Percentiles rank a stretch among this genome's conserved stretches.
Conservation (phyloP, 768 basidiomycete species). For the Lentinula boryana region DNA sequence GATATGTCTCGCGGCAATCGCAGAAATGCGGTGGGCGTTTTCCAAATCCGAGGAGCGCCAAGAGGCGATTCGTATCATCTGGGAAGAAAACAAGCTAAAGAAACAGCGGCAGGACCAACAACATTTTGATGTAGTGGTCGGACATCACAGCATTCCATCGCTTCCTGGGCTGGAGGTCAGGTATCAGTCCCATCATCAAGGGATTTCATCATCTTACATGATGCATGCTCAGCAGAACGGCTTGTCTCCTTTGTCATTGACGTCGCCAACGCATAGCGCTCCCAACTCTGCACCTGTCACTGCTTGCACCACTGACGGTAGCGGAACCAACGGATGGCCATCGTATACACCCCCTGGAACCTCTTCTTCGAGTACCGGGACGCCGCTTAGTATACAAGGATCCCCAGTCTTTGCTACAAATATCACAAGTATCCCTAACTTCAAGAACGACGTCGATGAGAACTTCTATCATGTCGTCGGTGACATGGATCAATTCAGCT, state of each 20-base stretch:
- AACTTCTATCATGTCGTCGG: slow-evolving; percentile 32
- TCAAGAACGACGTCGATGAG: slow-evolving; percentile 32
- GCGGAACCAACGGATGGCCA: slow-evolving; percentile 47
- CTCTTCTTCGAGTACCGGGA: slow-evolving; percentile 42
- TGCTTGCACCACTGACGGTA: slow-evolving; percentile 41
- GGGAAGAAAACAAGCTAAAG: slow-evolving; percentile 38
- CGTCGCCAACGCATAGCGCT: slow-evolving; percentile 12
- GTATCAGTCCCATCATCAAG: slow-evolving; percentile 16
- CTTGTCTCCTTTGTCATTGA: neutral
- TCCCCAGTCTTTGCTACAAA: slow-evolving; percentile 36
- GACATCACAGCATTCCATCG: neutral
- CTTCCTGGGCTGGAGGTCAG: neutral
- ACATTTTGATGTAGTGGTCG: neutral
- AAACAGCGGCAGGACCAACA: slow-evolving; percentile 13
- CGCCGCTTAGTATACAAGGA: slow-evolving; percentile 31
- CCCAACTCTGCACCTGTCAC: slow-evolving; percentile 48
- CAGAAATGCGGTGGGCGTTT: slow-evolving; percentile 78
- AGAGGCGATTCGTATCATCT: slow-evolving; percentile 50
- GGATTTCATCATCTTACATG: slow-evolving; percentile 9
- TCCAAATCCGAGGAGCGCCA: slow-evolving; percentile 70
- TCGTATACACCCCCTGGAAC: slow-evolving; percentile 61
- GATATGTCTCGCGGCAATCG: slow-evolving; percentile 68
- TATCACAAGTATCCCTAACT: slow-evolving; percentile 19
- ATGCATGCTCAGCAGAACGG: slow-evolving; percentile 14
- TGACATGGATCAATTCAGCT: slow-evolving; percentile 49